Evolutionary conservation across 1,284 basidiomycete species (phyloP), one percentile per base, ranked within the genome.

Genomic region (Takashimella tepidaria): DNA sequence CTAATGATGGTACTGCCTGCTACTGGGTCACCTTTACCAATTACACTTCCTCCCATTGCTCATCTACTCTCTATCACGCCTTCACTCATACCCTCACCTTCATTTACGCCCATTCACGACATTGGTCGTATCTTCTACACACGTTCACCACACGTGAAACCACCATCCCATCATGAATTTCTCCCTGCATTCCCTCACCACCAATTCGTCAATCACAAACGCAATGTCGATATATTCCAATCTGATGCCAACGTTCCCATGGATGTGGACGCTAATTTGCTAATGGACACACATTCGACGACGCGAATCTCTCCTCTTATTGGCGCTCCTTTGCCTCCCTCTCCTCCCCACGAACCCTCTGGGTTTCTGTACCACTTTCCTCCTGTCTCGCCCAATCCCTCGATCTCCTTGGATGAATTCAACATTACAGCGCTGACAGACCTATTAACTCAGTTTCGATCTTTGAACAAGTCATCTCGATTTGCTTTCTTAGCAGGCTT

Each of bases 401-500:
- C n/a, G n/a, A n/a, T n/a, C n/a, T n/a, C n/a, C n/a, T 8, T 37
- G 10, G 31, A 8, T 37, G 31, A 37, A 37, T 37, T 16, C 8
- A 8, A 8, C 10, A 16, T 16, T 46, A 26, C 31, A 60, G 61
- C 47, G 22, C 46, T 54, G 4, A 19, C 49, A 19, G 56, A 60
- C 4, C 43, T 71, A 10, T 24, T 71, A 25, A 21, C 49, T 2
- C 47, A 46, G 19, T 74, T 72, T 59, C 62, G 61, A 25, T 10
- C 27, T 2, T 52, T 67, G 16, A 23, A 56, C 21, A 56, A 63
- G 51, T 46, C 51, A 37, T 57, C 61, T 37, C 82, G 88, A 23
- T 81, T 81, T 58, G 77, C 80, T 41, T 84, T 85, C 61, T 81
- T 93, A 42, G 69, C 80, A 13, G 73, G 82, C 1, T 75, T 92